Conservation (phyloP, 148 eudicot species). For the Bassia scoparia region DNA sequence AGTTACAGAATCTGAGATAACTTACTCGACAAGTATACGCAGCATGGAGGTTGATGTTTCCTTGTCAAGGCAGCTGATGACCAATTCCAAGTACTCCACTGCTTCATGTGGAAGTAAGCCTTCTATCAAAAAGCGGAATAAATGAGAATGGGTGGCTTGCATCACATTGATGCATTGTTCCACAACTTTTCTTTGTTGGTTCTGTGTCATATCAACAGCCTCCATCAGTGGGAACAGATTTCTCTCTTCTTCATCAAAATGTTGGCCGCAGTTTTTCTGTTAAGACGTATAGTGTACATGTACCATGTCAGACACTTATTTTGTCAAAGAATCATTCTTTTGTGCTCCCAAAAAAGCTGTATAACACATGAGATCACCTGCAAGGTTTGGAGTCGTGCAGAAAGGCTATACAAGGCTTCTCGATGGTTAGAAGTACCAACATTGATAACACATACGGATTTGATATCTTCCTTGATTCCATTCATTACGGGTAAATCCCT, state of each 20-base stretch:
- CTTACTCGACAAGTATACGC: conserved; percentile 56
- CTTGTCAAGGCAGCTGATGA: conserved; percentile 43
- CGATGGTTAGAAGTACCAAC: conserved; percentile 48
- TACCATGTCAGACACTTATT: background rate
- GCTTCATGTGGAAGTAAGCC: conserved; percentile 81
- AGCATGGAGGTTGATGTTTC: conserved; percentile 48
- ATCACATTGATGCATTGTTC: conserved; percentile 63
- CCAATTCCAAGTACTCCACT: conserved; percentile 61
- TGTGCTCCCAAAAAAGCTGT: background rate
- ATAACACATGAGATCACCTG: conserved; percentile 38
- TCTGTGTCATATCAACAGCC: conserved; percentile 57
- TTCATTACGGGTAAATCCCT: conserved; percentile 82
- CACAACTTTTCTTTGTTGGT: conserved; percentile 50
- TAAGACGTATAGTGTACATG: background rate
- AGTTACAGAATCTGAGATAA: background rate
- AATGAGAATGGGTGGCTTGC: conserved; percentile 76
- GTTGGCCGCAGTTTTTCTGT: conserved; percentile 69
- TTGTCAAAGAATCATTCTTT: background rate
- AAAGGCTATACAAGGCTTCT: conserved; percentile 54
- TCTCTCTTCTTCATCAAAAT: conserved; percentile 80
- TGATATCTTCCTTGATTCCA: conserved; percentile 83
- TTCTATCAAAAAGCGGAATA: conserved; percentile 68
- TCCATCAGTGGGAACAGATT: conserved; percentile 67
- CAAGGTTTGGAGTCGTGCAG: conserved; percentile 48
- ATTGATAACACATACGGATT: conserved; percentile 62